Conservation (phyloP, 306 rosid genomes). For the Prunus salicina region DNA sequence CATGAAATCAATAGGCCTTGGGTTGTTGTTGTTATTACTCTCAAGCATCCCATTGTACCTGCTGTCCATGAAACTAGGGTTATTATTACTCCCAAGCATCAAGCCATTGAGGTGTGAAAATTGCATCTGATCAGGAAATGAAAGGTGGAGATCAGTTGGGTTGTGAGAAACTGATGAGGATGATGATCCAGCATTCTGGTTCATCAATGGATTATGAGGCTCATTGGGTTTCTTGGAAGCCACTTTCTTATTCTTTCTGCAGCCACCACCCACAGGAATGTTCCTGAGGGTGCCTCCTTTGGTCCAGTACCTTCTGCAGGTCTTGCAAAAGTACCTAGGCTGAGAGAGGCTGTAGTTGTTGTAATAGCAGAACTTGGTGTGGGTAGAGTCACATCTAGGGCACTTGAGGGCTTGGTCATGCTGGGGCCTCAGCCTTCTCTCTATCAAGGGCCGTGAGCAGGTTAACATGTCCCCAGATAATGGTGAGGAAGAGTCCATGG, state of each 20-base stretch:
- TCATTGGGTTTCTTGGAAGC: slow-evolving; percentile 65
- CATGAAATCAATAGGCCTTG: slow-evolving; percentile 74
- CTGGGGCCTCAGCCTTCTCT: slow-evolving; percentile 73
- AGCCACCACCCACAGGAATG: slow-evolving; percentile 97
- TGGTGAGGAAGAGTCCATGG: slow-evolving; percentile 77
- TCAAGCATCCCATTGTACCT: slow-evolving; percentile 35
- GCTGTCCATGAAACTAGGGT: slow-evolving; percentile 43
- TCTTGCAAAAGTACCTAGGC: slow-evolving; percentile 96
- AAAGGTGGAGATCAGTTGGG: slow-evolving; percentile 72
- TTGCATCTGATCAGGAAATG: slow-evolving; percentile 62
- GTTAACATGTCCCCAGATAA: slow-evolving; percentile 67
- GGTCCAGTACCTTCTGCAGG: slow-evolving; percentile 97
- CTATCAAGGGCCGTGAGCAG: slow-evolving; percentile 74
- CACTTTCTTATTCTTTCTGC: slow-evolving; percentile 86
- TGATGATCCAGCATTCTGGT: slow-evolving; percentile 28
- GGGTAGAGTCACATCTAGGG: slow-evolving; percentile 91
- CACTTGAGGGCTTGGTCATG: slow-evolving; percentile 84
- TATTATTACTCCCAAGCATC: slow-evolving; percentile 41
- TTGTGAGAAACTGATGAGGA: slow-evolving; percentile 36
- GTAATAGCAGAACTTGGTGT: slow-evolving; percentile 98
- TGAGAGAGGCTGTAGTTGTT: slow-evolving; percentile 97
- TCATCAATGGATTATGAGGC: slow-evolving; percentile 7
- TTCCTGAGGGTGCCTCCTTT: slow-evolving; percentile 94
- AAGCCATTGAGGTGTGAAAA: slow-evolving; percentile 57
- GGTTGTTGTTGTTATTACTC: slow-evolving; percentile 16